Percentiles rank a stretch among this genome's conserved stretches.
phyloP scores from a whole-genome alignment of 495 filamentous ascomycete genomes.

The Aspergillus hancockii region DNA sequence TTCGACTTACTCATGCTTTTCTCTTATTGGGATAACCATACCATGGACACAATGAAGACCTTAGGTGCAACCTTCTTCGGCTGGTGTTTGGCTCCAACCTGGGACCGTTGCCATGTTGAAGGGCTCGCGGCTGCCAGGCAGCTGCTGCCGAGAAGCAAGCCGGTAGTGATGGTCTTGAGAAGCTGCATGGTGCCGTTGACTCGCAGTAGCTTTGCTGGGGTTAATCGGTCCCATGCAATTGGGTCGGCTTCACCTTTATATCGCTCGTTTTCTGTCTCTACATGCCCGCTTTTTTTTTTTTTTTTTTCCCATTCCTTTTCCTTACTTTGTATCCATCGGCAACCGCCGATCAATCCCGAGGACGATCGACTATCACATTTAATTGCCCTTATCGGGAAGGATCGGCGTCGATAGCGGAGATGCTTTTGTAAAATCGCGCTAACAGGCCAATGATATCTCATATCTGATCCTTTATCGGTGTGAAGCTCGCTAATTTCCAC shows the following conservation, averaged over 20 bases:
- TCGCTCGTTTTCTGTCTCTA: neutral
- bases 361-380: neutral
- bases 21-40: constrained; percentile 27
- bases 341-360: neutral
- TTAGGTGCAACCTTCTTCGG: constrained; percentile 56
- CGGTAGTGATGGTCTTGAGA: constrained; percentile 14
- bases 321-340: neutral
- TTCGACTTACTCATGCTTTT: neutral
- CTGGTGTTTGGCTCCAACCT: constrained; percentile 4
- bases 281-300: neutral
- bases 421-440: neutral
- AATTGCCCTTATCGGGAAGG: neutral
- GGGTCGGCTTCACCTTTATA: neutral
- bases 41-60: constrained; percentile 72
- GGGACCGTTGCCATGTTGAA: neutral
- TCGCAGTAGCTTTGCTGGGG: neutral
- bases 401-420: neutral
- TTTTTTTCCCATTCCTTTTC: neutral
- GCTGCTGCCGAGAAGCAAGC: constrained; percentile 19
- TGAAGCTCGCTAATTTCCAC: neutral
- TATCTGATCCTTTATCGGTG: neutral
- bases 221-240: neutral
- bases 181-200: constrained; percentile 16
- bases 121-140: constrained; percentile 12
- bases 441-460: neutral